Conservation (phyloP, 2,329 filamentous ascomycete species). For the Mycosphaerella sp. region DNA sequence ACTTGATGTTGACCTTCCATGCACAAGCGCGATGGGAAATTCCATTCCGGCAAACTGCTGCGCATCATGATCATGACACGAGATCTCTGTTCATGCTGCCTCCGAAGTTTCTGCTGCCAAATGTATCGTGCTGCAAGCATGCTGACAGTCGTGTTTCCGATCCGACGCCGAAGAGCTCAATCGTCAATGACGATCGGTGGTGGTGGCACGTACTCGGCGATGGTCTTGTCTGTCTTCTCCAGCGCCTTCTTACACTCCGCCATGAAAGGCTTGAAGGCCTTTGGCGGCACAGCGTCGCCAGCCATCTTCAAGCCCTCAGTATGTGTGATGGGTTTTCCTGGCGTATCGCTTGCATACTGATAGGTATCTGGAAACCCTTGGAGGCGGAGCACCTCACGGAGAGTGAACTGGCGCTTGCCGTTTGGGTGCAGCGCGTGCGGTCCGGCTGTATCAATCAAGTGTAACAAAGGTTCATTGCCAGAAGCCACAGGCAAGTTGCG, state of each 20-base stretch:
- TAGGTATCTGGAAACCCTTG: slow-evolving; percentile 64
- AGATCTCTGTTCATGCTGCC: no score
- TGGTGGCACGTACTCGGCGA: slow-evolving; percentile 2
- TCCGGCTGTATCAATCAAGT: slow-evolving; percentile 58
- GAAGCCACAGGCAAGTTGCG: neutral
- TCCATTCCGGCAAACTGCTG: no score
- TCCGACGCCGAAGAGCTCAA: neutral
- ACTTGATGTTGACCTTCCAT: no score
- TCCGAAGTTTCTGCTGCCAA: neutral
- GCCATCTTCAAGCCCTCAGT: slow-evolving; percentile 54
- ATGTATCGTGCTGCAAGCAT: neutral
- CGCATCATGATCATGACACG: no score
- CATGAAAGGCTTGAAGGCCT: slow-evolving; percentile 15
- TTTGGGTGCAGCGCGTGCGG: slow-evolving; percentile 61
- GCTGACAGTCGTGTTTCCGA: neutral
- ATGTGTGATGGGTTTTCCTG: slow-evolving; percentile 24
- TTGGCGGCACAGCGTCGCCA: slow-evolving; percentile 66
- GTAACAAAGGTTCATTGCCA: slow-evolving; percentile 42
- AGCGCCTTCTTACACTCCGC: slow-evolving; percentile 12
- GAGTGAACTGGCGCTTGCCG: slow-evolving; percentile 58
- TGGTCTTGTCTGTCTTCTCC: slow-evolving; percentile 13
- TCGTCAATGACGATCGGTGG: neutral
- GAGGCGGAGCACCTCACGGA: slow-evolving; percentile 61
- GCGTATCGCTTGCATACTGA: slow-evolving; percentile 43
- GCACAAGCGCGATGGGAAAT: no score